A percentile compares a stretch with the other conserved stretches of the same genome.
These are phyloP conservation scores for Scleromitrula shiraiana DNA, from an alignment of 2,329 filamentous ascomycete genomes.

Conservation along the genomic window DNA sequence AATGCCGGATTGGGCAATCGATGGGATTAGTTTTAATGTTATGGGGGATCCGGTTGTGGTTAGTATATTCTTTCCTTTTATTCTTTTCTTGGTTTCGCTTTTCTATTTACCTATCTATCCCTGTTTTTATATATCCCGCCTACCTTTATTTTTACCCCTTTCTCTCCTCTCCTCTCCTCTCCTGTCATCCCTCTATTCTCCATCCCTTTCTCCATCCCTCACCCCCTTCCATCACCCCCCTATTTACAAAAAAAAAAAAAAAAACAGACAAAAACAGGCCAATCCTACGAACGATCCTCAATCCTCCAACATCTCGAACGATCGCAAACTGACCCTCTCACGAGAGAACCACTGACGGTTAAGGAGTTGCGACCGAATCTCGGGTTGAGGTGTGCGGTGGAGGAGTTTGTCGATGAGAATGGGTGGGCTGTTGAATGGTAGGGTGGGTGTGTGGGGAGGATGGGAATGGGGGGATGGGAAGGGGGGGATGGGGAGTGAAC, in stretches of 20 bases:
- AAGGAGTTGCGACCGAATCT: constrained; percentile 75
- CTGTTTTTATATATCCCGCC: neutral
- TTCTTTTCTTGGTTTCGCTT: neutral
- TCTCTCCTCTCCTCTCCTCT: neutral
- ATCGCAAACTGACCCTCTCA: constrained; percentile 71
- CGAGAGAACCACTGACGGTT: constrained; percentile 61
- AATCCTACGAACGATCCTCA: constrained; percentile 80
- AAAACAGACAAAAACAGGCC: constrained; percentile 67
- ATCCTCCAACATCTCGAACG: constrained; percentile 80
- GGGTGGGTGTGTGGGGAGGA: neutral
- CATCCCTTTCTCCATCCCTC: neutral
- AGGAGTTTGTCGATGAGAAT: constrained; percentile 77
- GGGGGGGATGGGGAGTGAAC: neutral
- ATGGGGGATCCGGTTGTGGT: constrained; percentile 58
- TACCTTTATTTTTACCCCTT: too few species aligned
- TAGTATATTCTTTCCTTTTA: constrained; percentile 16
- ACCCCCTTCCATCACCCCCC: neutral
- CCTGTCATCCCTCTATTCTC: neutral
- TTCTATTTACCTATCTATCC: neutral
- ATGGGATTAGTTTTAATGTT: constrained; percentile 66
- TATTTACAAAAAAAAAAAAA: neutral
- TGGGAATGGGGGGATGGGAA: neutral
- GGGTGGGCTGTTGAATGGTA: constrained; percentile 92
- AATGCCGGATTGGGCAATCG: constrained; percentile 64
- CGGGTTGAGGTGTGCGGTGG: constrained; percentile 70